Evolutionary conservation across 129 eudicot species (phyloP).

Genomic region (Silybum marianum): DNA sequence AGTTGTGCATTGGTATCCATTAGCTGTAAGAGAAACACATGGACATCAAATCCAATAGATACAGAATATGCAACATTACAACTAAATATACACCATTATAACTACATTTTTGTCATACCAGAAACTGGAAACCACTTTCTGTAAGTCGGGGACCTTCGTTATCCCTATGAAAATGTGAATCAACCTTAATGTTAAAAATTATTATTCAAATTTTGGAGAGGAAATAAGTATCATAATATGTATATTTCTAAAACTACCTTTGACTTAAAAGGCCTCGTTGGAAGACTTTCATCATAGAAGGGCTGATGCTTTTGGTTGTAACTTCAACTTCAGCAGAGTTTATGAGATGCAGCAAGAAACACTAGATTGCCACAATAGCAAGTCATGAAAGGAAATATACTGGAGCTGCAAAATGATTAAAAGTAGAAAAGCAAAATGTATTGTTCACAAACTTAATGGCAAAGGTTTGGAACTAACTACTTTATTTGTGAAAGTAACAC

Average conservation of each 20-base stretch:
- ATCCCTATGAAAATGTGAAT: conserved; percentile 51
- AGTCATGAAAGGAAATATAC: conserved; percentile 40
- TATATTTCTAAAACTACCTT: conserved; percentile 42
- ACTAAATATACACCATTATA: conserved; percentile 5
- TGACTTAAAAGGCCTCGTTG: conserved; percentile 90
- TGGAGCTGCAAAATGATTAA: conserved; percentile 35
- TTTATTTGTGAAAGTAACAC: conserved; percentile 10
- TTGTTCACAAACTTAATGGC: conserved; percentile 24
- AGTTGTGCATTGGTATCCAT: conserved; percentile 99
- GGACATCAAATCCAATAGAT: conserved; percentile 18
- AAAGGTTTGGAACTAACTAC: conserved; percentile 11
- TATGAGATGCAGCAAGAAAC: conserved; percentile 96
- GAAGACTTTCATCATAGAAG: conserved; percentile 93
- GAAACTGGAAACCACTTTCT: conserved; percentile 92
- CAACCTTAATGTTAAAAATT: background rate
- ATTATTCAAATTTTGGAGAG: background rate
- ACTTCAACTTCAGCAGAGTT: conserved; percentile 77
- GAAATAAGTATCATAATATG: conserved; percentile 10
- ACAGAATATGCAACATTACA: conserved; percentile 12
- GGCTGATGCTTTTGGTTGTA: conserved; percentile 71
- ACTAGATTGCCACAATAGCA: conserved; percentile 59
- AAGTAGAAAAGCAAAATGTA: conserved; percentile 22
- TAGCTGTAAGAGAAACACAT: conserved; percentile 54
- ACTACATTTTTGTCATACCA: conserved; percentile 50
- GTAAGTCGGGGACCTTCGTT: conserved; percentile 83